A percentile compares a stretch with the other conserved stretches of the same genome.
phyloP scores from a whole-genome alignment of 768 basidiomycete genomes.

The Myochromella boudieri region DNA sequence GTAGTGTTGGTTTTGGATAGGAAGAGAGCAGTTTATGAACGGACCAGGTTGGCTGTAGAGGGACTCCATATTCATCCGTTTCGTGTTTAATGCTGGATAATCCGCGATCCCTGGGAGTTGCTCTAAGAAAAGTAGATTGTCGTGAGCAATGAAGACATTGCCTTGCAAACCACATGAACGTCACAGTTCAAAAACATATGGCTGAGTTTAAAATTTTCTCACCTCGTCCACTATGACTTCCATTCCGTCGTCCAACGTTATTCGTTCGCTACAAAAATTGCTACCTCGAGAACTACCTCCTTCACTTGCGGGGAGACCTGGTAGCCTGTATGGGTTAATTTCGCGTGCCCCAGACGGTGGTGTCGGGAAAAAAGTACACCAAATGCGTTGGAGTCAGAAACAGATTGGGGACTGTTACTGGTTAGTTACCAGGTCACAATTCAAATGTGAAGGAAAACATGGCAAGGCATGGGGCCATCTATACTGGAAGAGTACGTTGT shows the following conservation, averaged over 20 bases:
- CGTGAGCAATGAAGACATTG: constrained; percentile 22
- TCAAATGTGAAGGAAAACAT: constrained; percentile 73
- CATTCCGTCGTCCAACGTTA: constrained; percentile 26
- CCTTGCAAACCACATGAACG: constrained; percentile 20
- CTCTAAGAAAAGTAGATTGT: constrained; percentile 13
- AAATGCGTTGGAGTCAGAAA: constrained; percentile 72
- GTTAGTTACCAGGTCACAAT: constrained; percentile 67
- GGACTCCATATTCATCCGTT: constrained; percentile 64
- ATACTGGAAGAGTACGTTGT: constrained; percentile 70
- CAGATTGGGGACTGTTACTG: constrained; percentile 69
- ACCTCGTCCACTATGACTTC: constrained; percentile 32
- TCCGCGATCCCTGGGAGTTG: constrained; percentile 6
- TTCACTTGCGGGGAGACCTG: constrained; percentile 52
- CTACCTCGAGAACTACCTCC: constrained; percentile 62
- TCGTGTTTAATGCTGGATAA: constrained; percentile 15
- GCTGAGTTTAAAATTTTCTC: constrained; percentile 27
- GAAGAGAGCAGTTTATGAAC: constrained; percentile 75
- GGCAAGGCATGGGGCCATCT: constrained; percentile 85
- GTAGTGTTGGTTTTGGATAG: constrained; percentile 67
- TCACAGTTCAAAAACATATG: not conserved
- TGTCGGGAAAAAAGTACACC: constrained; percentile 66
- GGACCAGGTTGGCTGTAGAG: constrained; percentile 74
- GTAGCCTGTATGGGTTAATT: constrained; percentile 72
- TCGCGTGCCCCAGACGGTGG: constrained; percentile 68
- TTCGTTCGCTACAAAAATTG: constrained; percentile 49